Evolutionary conservation across 176 grass and related monocot species (phyloP), one percentile per base, ranked within the genome.

Genomic region (Aegilops longissima): DNA sequence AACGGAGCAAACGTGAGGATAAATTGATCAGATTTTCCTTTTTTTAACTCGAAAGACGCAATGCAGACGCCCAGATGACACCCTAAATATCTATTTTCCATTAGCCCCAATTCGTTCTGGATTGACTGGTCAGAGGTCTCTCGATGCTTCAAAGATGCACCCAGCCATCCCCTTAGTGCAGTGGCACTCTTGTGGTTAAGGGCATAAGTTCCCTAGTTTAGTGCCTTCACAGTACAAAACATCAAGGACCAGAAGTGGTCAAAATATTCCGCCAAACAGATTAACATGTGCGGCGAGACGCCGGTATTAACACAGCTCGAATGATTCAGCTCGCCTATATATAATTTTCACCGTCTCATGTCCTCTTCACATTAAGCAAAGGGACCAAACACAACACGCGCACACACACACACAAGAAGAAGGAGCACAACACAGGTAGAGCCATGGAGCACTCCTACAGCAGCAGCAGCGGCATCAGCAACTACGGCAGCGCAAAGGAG

Each of bases 121-220:
- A n/a, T 51, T 78, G 83, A 67, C 62, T 13, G 62, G 62, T 69
- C 83, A 54, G 14, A 30, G 17, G 75, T 78, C 63, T 56, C 21
- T 20, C n/a, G 4, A 54, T 69, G 74, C 45, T 38, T 85, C 73
- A 36, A 17, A 66, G 83, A 84, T 64, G 70, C 54, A 38, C 18
- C 47, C 56, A n/a, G 35, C 49, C 44, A 16, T 59, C 35, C 70
- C 61, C 47, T 61, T 84, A 47, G 45, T 13, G 45, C 17, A 47
- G 45, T 13, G 45, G 45, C 52, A 20, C 52, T 56, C 52, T 54
- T 56, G 54, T 21, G 17, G 18, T 58, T 21, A 31, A 31, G 64
- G 27, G 27, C 2, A 73, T 13, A 66, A 17, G 2, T 33, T 66
- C 64, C 27, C 6, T 34, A 1, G 65, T 67, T 67, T 33, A 33